Evolutionary conservation across 352 stramenopile genomes (phyloP).

Genomic region (Globisporangium radiosum): DNA sequence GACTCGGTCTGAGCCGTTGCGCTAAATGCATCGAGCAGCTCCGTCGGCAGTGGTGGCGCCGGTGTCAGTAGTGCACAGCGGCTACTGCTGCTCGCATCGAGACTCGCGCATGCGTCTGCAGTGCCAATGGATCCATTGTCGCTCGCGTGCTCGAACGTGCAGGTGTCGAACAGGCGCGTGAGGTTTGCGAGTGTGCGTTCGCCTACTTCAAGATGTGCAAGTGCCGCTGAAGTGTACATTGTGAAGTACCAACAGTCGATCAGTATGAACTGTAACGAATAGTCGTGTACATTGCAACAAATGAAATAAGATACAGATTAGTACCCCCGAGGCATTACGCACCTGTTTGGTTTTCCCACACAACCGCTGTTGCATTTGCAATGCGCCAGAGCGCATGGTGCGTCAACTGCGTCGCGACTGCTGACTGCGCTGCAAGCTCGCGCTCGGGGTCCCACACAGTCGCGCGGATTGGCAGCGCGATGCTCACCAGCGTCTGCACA

Average conservation of each 20-base stretch:
- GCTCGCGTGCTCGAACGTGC: neutral
- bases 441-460: neutral
- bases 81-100: neutral
- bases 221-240: neutral
- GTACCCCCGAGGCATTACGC: neutral
- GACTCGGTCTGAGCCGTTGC: neutral
- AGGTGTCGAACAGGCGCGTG: slow-evolving; percentile 5
- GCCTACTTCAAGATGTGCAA: neutral
- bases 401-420: neutral
- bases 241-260: no score
- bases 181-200: slow-evolving; percentile 1
- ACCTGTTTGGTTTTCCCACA: slow-evolving; percentile 9
- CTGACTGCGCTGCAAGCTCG: neutral
- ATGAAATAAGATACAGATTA: neutral
- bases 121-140: neutral
- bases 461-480: slow-evolving; percentile 6
- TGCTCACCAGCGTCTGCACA: slow-evolving; percentile 5
- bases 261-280: no score
- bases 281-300: no score
- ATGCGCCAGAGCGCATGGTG: slow-evolving; percentile 1
- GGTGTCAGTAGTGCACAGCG: neutral
- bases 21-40: neutral
- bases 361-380: neutral
- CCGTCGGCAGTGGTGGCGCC: neutral
- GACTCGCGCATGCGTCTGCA: neutral